A percentile compares a stretch with the other conserved stretches of the same genome.
These are phyloP conservation scores for Xylariaceae sp. DNA, from an alignment of 2,329 filamentous ascomycete genomes.

Conservation along the genomic window DNA sequence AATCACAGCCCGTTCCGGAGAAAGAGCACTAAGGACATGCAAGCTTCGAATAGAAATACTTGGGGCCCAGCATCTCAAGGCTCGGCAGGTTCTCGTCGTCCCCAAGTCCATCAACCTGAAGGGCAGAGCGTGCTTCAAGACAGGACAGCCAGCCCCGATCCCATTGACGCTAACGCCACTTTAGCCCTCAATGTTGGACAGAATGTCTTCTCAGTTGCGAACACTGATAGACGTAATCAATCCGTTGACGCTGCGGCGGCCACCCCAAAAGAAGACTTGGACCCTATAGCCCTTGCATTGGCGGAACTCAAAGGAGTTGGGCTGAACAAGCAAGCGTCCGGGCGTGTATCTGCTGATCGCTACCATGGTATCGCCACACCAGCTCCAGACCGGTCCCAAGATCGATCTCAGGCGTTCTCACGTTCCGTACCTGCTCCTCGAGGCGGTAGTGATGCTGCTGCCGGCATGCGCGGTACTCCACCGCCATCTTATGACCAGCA, in stretches of 20 bases:
- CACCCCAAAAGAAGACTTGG: constrained; percentile 57
- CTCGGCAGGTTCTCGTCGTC: constrained; percentile 28
- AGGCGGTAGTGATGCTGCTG: constrained; percentile 40
- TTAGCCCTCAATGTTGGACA: constrained; percentile 92
- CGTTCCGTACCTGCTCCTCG: constrained; percentile 37
- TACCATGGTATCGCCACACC: constrained; percentile 93
- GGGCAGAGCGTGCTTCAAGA: constrained; percentile 35
- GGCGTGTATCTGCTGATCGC: constrained; percentile 88
- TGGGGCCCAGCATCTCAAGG: constrained; percentile 43
- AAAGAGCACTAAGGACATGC: constrained; percentile 76
- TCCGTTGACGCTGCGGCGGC: constrained; percentile 30
- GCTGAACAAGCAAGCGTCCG: constrained; percentile 70
- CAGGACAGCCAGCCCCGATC: constrained; percentile 65
- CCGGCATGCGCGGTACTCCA: constrained; percentile 67
- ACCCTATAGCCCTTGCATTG: constrained; percentile 88
- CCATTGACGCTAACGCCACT: constrained; percentile 86
- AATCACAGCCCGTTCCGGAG: constrained; percentile 88
- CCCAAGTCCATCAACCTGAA: constrained; percentile 36
- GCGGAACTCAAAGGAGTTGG: constrained; percentile 85
- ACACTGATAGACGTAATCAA: constrained; percentile 60
- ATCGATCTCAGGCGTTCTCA: constrained; percentile 32
- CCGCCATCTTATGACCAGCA: constrained; percentile 82
- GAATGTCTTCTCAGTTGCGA: constrained; percentile 91
- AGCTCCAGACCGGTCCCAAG: constrained; percentile 43
- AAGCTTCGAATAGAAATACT: constrained; percentile 50